phyloP scores from a whole-genome alignment of 148 eudicot genomes.

The Euryodendron excelsum region DNA sequence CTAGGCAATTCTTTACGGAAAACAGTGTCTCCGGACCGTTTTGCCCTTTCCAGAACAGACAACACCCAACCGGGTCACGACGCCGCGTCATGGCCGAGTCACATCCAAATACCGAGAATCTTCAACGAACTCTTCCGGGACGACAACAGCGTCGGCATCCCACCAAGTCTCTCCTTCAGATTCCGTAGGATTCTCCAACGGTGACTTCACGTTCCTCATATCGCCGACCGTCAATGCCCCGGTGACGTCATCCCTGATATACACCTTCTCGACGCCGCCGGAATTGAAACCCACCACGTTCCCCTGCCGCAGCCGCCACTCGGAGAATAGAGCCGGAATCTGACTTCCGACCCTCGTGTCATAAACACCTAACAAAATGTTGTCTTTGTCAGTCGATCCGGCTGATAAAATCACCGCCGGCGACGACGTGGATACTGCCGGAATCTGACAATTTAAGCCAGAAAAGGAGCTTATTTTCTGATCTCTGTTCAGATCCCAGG shows the following conservation, averaged over 20 bases:
- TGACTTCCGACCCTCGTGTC: conserved; percentile 36
- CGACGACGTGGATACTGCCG: conserved; percentile 25
- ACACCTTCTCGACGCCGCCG: conserved; percentile 51
- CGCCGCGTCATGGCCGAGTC: conserved; percentile 1
- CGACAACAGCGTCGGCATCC: conserved; percentile 46
- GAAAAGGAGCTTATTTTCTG: conserved; percentile 23
- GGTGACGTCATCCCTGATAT: conserved; percentile 45
- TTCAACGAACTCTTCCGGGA: conserved; percentile 8
- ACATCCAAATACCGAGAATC: background rate
- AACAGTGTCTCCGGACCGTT: background rate
- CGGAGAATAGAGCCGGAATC: conserved; percentile 30
- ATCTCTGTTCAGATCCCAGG: conserved; percentile 33
- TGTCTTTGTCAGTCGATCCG: conserved; percentile 10
- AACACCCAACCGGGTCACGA: background rate
- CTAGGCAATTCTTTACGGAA: too few relatives aligned
- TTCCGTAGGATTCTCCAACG: conserved; percentile 32
- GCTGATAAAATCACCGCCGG: conserved; percentile 33
- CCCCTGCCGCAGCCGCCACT: conserved; percentile 34
- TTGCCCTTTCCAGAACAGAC: background rate
- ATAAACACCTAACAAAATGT: conserved; percentile 32
- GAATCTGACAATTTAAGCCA: conserved; percentile 30
- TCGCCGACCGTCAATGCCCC: conserved; percentile 52
- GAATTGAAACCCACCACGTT: conserved; percentile 15
- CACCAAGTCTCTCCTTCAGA: conserved; percentile 45
- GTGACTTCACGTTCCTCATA: conserved; percentile 44